Base-by-base conservation (phyloP, 768 basidiomycete genomes). In the Rubroboletus pulcherrimus region DNA sequence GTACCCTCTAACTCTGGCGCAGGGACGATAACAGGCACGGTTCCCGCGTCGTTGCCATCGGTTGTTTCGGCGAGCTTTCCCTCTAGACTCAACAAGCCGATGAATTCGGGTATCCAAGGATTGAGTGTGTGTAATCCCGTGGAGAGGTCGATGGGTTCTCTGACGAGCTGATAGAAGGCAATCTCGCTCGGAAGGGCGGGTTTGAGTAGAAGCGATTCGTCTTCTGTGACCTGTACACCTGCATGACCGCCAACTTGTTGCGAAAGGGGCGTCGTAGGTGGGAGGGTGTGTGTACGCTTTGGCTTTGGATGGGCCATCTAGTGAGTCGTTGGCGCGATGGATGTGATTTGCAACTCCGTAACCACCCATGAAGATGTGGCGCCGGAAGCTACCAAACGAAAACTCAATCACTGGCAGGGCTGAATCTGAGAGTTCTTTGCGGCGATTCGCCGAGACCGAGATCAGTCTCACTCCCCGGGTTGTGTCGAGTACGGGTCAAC, bases 201-300 rank as follows among this genome's bases (percentile, higher is more conserved):
- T 71, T 96, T 95, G 75, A 93, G 85, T 41, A 96, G 71, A n/a
- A 93, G 81, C 2, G 84, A 84, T 14, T 82, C 84, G 62, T 91
- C 87, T 58, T 85, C 86, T 5, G 82, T 84, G 6, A 83, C 75
- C 42, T 82, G 75, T n/a, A 95, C 80, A 19, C 87, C 85, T 4
- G 81, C 68, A 64, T 96, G 93, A 0, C 93, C 93, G 19, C 89
- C 91, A 48, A 95, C 91, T 73, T 93, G 89, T 19, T 79, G 73
- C 10, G 68, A 67, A 26, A 87, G 75, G 3, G 78, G 74, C 17
- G 60, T 58, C 17, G 62, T 58, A 1, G 62, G 63, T 4, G 66
- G 40, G 38, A 68, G 57, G 0, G 70, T 68, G 33, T 50, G 62
- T 2, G 59, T 12, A 10, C 60, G 67, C 12, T 29, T 33, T 26